These are phyloP conservation scores for Russula abietina DNA, from an alignment of 768 basidiomycete species.

Conservation along the genomic window DNA sequence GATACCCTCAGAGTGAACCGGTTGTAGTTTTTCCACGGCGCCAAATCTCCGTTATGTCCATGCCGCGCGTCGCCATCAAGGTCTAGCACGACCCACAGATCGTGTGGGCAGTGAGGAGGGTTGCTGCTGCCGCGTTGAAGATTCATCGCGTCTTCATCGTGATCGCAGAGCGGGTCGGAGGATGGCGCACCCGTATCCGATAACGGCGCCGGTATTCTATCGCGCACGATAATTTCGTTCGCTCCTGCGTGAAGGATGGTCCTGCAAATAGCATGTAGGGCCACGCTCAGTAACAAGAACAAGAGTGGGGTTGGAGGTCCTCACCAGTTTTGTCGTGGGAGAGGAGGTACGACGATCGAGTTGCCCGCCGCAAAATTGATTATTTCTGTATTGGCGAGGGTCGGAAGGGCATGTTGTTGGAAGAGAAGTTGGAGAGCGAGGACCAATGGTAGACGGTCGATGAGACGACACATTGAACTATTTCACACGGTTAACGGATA, in stretches of 20 bases:
- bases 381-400: conserved; percentile 58
- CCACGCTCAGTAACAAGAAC: background rate
- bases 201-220: conserved; percentile 35
- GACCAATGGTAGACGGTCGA: background rate
- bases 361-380: conserved; percentile 44
- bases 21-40: conserved; percentile 26
- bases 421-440: background rate
- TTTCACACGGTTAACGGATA: too few relatives aligned
- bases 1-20: conserved; percentile 35
- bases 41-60: background rate
- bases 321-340: conserved; percentile 26
- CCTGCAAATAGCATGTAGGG: background rate
- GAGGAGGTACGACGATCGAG: conserved; percentile 27
- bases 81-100: conserved; percentile 31
- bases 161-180: conserved; percentile 35
- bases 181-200: conserved; percentile 12
- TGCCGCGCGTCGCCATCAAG: conserved; percentile 23
- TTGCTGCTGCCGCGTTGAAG: background rate
- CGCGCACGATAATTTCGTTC: conserved; percentile 39
- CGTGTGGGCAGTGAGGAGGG: conserved; percentile 23
- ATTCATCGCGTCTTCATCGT: background rate
- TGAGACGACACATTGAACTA: background rate
- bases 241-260: conserved; percentile 30
- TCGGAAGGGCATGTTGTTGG: background rate
- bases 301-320: background rate